Percentiles rank a stretch among this genome's conserved stretches.
Evolutionary conservation across 495 filamentous ascomycete species (phyloP).

Genomic region (Talaromyces liani): DNA sequence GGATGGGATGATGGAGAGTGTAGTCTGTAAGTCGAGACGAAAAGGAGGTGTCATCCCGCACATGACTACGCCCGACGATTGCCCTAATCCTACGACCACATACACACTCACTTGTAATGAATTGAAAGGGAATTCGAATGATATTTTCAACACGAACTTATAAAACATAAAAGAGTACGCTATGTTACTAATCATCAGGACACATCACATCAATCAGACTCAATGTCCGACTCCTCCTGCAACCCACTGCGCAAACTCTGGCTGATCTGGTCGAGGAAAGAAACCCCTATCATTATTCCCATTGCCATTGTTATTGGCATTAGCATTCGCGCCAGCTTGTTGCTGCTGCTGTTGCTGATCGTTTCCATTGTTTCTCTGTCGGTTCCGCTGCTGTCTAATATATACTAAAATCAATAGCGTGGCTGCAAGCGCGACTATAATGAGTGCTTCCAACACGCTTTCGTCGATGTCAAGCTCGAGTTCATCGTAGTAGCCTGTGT

Average conservation of each 20-base stretch:
- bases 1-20: not conserved
- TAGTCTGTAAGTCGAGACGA: not conserved
- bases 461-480: constrained; percentile 59
- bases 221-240: constrained; percentile 73
- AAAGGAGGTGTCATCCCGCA: not conserved
- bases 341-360: constrained; percentile 13
- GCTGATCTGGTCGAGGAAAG: constrained; percentile 66
- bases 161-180: not conserved
- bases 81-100: not conserved
- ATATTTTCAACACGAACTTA: not conserved
- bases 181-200: constrained; percentile 12
- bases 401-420: constrained; percentile 72
- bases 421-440: constrained; percentile 72
- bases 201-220: constrained; percentile 28
- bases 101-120: not conserved
- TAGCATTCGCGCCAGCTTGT: constrained; percentile 13
- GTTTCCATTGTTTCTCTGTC: constrained; percentile 31
- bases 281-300: constrained; percentile 49
- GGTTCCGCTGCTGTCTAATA: constrained; percentile 68
- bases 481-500: constrained; percentile 57
- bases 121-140: not conserved
- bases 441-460: constrained; percentile 70
- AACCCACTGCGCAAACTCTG: constrained; percentile 65
- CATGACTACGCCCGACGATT: not conserved
- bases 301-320: constrained; percentile 12